phyloP scores from a whole-genome alignment of 2,329 filamentous ascomycete genomes.

The Neurospora sp. region DNA sequence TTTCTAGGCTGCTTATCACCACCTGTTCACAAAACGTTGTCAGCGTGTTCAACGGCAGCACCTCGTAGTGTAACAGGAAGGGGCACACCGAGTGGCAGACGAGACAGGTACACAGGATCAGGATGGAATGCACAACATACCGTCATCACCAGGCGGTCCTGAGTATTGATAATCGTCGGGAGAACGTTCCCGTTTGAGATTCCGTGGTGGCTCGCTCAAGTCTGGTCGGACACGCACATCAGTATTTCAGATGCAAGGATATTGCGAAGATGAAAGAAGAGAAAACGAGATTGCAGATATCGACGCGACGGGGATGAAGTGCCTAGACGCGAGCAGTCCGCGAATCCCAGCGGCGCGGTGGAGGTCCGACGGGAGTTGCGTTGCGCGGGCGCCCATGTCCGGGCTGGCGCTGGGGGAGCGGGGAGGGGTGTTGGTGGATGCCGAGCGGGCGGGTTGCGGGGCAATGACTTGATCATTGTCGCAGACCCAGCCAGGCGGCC shows the following conservation, averaged over 20 bases:
- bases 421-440: background rate
- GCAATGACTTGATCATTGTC: background rate
- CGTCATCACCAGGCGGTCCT: conserved; percentile 53
- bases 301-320: background rate
- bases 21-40: conserved; percentile 22
- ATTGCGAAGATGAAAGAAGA: background rate
- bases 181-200: conserved; percentile 71
- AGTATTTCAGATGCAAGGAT: conserved; percentile 16
- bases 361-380: background rate
- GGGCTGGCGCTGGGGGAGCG: background rate
- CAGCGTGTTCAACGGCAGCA: conserved; percentile 18
- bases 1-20: conserved; percentile 42
- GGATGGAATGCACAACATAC: conserved; percentile 46
- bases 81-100: conserved; percentile 21
- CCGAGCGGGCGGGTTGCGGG: background rate
- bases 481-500: background rate
- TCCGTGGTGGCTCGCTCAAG: conserved; percentile 43
- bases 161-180: conserved; percentile 54
- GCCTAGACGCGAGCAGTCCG: background rate
- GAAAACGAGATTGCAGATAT: conserved; percentile 1
- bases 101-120: conserved; percentile 26
- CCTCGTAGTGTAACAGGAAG: conserved; percentile 23
- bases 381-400: background rate
- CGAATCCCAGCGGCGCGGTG: background rate
- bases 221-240: conserved; percentile 29